These are phyloP conservation scores for Ganoderma multipileum DNA, from an alignment of 1,284 basidiomycete species.

Conservation along the genomic window DNA sequence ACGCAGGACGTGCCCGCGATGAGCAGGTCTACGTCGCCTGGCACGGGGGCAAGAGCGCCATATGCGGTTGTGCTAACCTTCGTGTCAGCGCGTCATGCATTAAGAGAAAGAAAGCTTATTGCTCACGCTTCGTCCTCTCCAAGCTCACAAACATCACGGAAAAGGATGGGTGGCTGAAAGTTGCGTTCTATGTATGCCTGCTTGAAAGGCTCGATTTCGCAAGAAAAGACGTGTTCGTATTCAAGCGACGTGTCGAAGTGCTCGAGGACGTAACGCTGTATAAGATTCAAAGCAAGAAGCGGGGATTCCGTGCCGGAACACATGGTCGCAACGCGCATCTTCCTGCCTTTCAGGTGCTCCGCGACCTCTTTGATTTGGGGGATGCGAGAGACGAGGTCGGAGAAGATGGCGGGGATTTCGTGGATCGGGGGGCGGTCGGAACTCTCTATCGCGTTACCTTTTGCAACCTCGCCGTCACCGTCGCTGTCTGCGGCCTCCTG, in stretches of 20 bases:
- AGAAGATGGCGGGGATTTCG: constrained; percentile 85
- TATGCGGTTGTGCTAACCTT: constrained; percentile 84
- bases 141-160: constrained; percentile 94
- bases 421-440: constrained; percentile 83
- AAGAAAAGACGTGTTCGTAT: constrained; percentile 94
- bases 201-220: constrained; percentile 98
- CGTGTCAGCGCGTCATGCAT: constrained; percentile 14
- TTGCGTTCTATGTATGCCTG: constrained; percentile 98
- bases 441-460: constrained; percentile 49
- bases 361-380: constrained; percentile 75
- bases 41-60: constrained; percentile 85
- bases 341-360: constrained; percentile 78
- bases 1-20: constrained; percentile 96
- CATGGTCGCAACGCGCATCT: constrained; percentile 95
- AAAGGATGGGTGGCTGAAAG: constrained; percentile 90
- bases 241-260: constrained; percentile 72
- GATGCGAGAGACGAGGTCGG: constrained; percentile 79
- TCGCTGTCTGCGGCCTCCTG: constrained; percentile 27
- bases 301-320: constrained; percentile 97
- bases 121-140: constrained; percentile 79
- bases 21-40: constrained; percentile 89
- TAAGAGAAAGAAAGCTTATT: not conserved
- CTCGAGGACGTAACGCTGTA: constrained; percentile 77
- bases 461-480: constrained; percentile 27
- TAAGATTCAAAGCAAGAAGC: constrained; percentile 87